Percentiles rank a stretch among this genome's conserved stretches.
These are phyloP conservation scores for Jaminaea rosea DNA, from an alignment of 1,284 basidiomycete species.

Conservation along the genomic window DNA sequence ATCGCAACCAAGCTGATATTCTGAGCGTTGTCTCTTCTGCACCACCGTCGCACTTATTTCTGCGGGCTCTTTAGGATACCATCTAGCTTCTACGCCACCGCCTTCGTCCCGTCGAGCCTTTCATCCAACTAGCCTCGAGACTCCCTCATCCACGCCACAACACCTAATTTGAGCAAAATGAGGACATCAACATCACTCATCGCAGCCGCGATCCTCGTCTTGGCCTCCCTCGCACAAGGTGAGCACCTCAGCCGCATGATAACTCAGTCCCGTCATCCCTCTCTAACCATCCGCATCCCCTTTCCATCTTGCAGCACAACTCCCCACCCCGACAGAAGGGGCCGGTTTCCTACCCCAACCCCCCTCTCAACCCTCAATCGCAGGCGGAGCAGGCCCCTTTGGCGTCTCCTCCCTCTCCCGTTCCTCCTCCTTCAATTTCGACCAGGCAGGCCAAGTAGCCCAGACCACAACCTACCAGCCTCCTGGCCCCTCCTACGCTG, in stretches of 20 bases:
- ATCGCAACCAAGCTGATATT: background rate
- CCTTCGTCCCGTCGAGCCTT: background rate
- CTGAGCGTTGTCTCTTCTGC: background rate
- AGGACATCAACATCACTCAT: background rate
- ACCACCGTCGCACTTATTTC: too few relatives aligned
- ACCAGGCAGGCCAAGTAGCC: constrained; percentile 1
- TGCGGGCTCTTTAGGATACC: background rate
- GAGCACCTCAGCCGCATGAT: background rate
- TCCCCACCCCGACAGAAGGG: background rate
- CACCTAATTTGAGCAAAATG: background rate
- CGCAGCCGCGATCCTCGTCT: background rate
- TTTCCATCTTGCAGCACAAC: background rate
- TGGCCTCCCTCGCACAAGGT: background rate
- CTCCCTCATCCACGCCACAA: background rate
- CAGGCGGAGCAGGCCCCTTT: constrained; percentile 25
- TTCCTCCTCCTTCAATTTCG: constrained; percentile 16
- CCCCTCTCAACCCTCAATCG: constrained; percentile 2
- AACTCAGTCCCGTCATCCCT: background rate
- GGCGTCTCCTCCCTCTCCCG: constrained; percentile 24
- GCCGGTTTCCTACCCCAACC: constrained; percentile 6
- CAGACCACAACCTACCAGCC: constrained; percentile 20
- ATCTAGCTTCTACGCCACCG: background rate
- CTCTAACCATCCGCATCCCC: background rate
- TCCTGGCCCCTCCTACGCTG: background rate
- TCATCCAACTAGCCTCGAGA: background rate